Base-by-base conservation (phyloP, 805 yeast genomes). In the Yarrowia osloensis region DNA sequence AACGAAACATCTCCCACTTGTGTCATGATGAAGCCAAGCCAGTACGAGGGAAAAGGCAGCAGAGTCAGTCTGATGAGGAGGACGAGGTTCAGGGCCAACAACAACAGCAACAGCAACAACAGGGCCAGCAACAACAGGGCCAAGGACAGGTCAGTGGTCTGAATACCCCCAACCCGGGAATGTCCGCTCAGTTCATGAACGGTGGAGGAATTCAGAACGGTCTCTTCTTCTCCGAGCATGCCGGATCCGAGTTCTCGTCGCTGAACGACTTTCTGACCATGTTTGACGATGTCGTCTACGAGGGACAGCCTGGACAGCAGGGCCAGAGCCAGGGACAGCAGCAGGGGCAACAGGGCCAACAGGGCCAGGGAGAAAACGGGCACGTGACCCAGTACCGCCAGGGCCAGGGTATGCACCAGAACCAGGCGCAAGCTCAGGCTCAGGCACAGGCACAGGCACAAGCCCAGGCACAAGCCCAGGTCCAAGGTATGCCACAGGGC, bases 221-320 rank as follows among this genome's bases (percentile, higher is more conserved):
- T 0, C 85, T 89, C 68, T 92, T 92, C 78, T 88, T 86, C 70
- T 89, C 97, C 0, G 97, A 92, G 73, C 96, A 92, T 74, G 96
- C 95, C 0, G 97, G 97, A 1, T 88, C 95, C 22, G 98, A 93
- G 77, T 92, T 93, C 74, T 87, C 91, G 69, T 91, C 97, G 0
- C 80, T 93, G 71, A 91, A 91, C 68, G 97, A 93, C 74, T 93
- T 93, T 73, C 79, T 93, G 65, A 87, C 93, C 1, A 90, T 93
- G 90, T 85, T 93, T 54, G 97, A 93, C 72, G 97, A 92, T 74
- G 70, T 74, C 12, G 59, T 37, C 12, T 63, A 50, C 21, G 63
- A 57, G 44, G 63, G 44, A 8, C 31, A 24, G 40, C 55, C 19
- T 3, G 35, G 54, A 4, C 55, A 49, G n/a, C 59, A 33, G 19